Evolutionary conservation across 345 rosid genomes (phyloP), one percentile per base, ranked within the genome.

Genomic region (thale cress (Arabidopsis thaliana)): DNA sequence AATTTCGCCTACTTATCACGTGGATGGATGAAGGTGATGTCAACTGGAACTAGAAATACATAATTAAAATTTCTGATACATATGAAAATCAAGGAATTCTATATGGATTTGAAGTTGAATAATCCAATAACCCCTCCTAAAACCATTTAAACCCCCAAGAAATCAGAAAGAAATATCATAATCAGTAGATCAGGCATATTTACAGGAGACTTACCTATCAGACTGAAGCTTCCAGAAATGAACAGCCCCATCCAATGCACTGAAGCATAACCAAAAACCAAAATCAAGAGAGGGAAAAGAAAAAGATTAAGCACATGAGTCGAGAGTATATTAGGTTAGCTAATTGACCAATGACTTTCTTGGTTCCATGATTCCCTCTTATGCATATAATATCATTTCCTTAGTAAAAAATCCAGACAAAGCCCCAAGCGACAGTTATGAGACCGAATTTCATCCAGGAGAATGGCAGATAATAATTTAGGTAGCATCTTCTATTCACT

Each of bases 181-280:
- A 38, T 22, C 56, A 71, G 50, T 30, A 59, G 45, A 51, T 38
- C 71, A 76, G 49, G 34, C 37, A 45, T 32, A 16, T 70, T 11
- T 24, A 70, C 38, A 24, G 59, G 9, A 59, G 58, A 37, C 45
- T 67, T 67, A 78, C 81, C 69, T 67, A 52, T 67, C 81, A 52
- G 81, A 72, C 23, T 44, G 69, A 52, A 78, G 81, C 77, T 66
- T 72, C 81, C 81, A 78, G 68, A 78, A 78, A 42, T 78, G 61
- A 72, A 78, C 81, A 37, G 45, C 67, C 10, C 78, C 81, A 67
- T 78, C 81, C 74, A 78, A 60, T 13, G 81, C 81, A 72, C 81
- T 78, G 81, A 59, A 72, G 62, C 57, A 58, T 55, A 63, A 6
- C 56, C 56, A 59, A 56, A 53, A 46, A 57, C 22, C 48, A 71